Percentiles rank a stretch among this genome's conserved stretches.
These are phyloP conservation scores for Fusarium sp. DNA, from an alignment of 2,329 filamentous ascomycete genomes.

Conservation along the genomic window DNA sequence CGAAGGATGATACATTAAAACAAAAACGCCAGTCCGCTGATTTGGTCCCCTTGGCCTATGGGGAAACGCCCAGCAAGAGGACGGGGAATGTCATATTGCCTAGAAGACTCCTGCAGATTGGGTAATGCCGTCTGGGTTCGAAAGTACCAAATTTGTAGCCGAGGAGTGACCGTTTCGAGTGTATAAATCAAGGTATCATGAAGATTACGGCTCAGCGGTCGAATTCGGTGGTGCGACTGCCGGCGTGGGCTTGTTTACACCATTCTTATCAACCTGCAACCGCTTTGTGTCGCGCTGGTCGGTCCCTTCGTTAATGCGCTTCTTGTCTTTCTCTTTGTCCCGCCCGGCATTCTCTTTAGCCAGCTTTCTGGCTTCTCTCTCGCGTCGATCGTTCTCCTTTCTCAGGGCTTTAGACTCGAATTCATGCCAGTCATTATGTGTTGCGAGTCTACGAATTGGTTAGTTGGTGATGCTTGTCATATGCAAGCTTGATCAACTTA, in stretches of 20 bases:
- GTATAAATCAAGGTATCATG: not conserved
- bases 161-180: not conserved
- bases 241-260: constrained; percentile 16
- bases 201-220: constrained; percentile 15
- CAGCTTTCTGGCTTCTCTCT: constrained; percentile 60
- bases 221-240: constrained; percentile 10
- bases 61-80: constrained; percentile 2
- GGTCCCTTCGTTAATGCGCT: constrained; percentile 47
- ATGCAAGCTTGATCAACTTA: constrained; percentile 57
- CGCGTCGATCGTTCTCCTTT: constrained; percentile 81
- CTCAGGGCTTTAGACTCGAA: constrained; percentile 95
- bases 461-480: constrained; percentile 34
- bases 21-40: constrained; percentile 17
- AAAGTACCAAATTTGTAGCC: not conserved
- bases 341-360: constrained; percentile 49
- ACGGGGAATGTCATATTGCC: not conserved
- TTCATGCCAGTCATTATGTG: constrained; percentile 95
- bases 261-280: constrained; percentile 42
- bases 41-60: not conserved
- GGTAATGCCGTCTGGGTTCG: not conserved
- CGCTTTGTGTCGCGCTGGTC: constrained; percentile 48
- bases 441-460: constrained; percentile 67
- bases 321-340: constrained; percentile 51
- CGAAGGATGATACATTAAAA: not conserved
- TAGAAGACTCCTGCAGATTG: constrained; percentile 8